These are phyloP conservation scores for Cladochytrium replicatum DNA, from an alignment of 192 early-diverging fungal genomes.

Conservation along the genomic window DNA sequence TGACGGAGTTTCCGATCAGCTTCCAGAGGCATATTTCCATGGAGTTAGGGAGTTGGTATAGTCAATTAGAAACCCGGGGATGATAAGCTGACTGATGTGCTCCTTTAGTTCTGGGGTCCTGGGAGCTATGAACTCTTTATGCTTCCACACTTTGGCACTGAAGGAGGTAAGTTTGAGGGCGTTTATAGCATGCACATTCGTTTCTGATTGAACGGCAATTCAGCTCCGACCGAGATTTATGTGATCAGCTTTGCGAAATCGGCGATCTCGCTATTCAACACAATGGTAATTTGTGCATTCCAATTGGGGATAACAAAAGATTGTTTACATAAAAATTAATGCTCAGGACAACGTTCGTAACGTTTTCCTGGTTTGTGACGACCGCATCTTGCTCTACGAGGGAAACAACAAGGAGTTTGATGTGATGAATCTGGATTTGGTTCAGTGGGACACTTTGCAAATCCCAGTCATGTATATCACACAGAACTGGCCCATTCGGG, in stretches of 20 bases:
- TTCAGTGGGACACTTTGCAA: constrained; percentile 58
- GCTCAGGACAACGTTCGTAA: constrained; percentile 42
- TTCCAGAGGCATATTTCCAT: constrained; percentile 47
- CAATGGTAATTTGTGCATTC: constrained; percentile 16
- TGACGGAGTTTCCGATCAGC: constrained; percentile 21
- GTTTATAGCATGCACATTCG: neutral
- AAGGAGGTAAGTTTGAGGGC: constrained; percentile 10
- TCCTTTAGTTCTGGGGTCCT: constrained; percentile 59
- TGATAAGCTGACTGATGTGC: too few species aligned
- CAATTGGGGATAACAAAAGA: constrained; percentile 7
- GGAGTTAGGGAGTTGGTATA: constrained; percentile 50
- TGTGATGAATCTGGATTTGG: constrained; percentile 54
- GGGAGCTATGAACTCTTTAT: constrained; percentile 59
- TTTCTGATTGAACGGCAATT: neutral
- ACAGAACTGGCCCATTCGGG: constrained; percentile 73
- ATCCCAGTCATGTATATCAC: constrained; percentile 64
- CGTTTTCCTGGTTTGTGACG: constrained; percentile 56
- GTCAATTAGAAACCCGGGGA: too few species aligned
- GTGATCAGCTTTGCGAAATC: constrained; percentile 49
- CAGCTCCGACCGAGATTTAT: constrained; percentile 26
- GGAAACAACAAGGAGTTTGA: constrained; percentile 53
- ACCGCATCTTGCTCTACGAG: constrained; percentile 55
- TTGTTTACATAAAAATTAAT: neutral
- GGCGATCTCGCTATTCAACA: constrained; percentile 28
- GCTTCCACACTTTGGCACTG: constrained; percentile 27